phyloP scores from a whole-genome alignment of 2,329 filamentous ascomycete species.

The Alternaria sp. region DNA sequence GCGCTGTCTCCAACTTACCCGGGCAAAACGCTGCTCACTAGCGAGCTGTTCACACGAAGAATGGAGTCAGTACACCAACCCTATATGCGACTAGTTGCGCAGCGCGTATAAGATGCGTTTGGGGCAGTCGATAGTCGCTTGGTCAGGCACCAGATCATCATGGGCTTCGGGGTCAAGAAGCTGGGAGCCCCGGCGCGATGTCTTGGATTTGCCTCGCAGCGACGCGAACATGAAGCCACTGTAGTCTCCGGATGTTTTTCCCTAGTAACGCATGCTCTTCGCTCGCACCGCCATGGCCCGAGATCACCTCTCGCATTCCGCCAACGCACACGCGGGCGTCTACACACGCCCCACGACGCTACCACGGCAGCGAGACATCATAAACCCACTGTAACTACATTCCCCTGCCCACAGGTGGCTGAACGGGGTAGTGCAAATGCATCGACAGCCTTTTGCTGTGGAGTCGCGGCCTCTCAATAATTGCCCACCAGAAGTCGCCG shows the following conservation, averaged over 20 bases:
- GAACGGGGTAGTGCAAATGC: neutral
- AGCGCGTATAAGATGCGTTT: neutral
- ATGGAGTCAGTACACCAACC: accelerated
- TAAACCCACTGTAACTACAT: too few species aligned
- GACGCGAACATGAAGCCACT: neutral
- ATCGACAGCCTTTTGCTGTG: neutral
- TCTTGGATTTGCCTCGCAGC: neutral
- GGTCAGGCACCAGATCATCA: neutral
- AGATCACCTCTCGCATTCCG: neutral
- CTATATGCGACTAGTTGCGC: neutral
- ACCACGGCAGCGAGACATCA: too few species aligned
- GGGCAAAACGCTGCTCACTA: neutral
- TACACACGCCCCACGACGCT: neutral
- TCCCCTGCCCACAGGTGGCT: too few species aligned
- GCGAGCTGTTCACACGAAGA: neutral
- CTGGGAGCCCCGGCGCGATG: neutral
- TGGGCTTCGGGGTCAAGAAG: neutral
- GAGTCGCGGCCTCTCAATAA: neutral
- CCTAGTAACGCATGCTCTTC: neutral
- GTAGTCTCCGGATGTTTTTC: neutral
- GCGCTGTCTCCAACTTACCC: accelerated
- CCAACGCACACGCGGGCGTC: neutral
- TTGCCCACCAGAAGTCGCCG: too few species aligned
- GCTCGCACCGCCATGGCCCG: neutral
- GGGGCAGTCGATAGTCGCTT: neutral